Conservation (phyloP, 2,329 filamentous ascomycete genomes). For the Pseudocercospora fuligena region DNA sequence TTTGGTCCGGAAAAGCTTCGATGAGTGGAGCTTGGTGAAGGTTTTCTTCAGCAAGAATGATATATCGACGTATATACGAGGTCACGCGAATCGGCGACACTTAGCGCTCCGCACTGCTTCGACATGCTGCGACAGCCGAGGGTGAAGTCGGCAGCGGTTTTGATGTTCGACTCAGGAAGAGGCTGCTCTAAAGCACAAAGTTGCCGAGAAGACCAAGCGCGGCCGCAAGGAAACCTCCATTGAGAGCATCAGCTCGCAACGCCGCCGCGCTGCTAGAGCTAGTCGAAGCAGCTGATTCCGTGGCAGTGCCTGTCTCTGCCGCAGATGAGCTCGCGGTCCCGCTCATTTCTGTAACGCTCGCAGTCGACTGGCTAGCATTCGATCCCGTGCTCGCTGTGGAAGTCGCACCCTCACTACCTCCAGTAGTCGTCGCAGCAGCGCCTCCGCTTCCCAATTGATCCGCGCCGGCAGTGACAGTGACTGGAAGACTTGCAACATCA, state of each 20-base stretch:
- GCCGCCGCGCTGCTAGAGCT: constrained; percentile 17
- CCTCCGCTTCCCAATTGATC: constrained; percentile 18
- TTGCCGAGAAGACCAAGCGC: background rate
- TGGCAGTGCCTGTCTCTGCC: constrained; percentile 12
- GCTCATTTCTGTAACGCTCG: background rate
- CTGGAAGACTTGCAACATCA: constrained; percentile 20
- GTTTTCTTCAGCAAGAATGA: background rate
- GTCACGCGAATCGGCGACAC: background rate
- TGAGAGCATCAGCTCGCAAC: background rate
- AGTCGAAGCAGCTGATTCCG: constrained; percentile 16
- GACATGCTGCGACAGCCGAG: background rate
- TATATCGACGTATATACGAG: background rate
- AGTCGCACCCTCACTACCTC: background rate
- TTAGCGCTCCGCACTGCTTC: background rate
- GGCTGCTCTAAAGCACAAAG: background rate
- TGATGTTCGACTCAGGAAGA: background rate
- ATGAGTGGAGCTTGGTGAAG: too few relatives aligned
- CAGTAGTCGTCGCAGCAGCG: constrained; percentile 1
- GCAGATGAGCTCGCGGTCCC: background rate
- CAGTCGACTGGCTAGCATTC: constrained; percentile 5
- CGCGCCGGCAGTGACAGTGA: constrained; percentile 27
- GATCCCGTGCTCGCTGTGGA: background rate
- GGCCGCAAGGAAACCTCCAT: background rate
- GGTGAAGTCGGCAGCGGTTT: background rate
- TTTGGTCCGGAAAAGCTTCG: background rate